These are phyloP conservation scores for Saccharomyces hybrid DNA, from an alignment of 1,139 yeast genomes.

Conservation along the genomic window DNA sequence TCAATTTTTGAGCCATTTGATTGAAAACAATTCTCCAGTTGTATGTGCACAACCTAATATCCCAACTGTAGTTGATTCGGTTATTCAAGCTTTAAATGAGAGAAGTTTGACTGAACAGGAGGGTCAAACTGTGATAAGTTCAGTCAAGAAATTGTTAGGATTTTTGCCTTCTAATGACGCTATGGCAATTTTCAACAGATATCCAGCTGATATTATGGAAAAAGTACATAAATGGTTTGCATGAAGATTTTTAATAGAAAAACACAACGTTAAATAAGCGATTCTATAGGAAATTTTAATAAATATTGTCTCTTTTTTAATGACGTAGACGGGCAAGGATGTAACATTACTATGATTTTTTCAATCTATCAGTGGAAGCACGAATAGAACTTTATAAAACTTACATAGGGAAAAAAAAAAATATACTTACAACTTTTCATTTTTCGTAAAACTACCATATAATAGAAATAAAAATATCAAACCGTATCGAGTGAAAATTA, in stretches of 20 bases:
- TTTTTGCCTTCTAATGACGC: conserved; percentile 55
- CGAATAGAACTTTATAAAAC: neutral
- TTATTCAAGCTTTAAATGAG: conserved; percentile 69
- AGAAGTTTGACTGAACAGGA: conserved; percentile 62
- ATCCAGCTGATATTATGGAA: conserved; percentile 55
- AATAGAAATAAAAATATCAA: neutral
- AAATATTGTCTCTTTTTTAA: neutral
- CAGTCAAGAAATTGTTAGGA: conserved; percentile 45
- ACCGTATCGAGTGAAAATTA: neutral
- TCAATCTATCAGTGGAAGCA: neutral
- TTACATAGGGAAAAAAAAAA: neutral
- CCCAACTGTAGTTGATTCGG: conserved; percentile 62
- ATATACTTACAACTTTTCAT: neutral
- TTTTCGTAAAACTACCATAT: neutral
- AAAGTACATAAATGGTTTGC: conserved; percentile 59
- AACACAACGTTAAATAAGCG: neutral
- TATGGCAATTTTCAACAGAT: conserved; percentile 52
- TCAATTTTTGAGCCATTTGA: conserved; percentile 64
- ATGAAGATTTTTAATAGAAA: conserved; percentile 10
- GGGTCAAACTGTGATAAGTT: conserved; percentile 55
- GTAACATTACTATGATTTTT: neutral
- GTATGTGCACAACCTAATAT: conserved; percentile 43
- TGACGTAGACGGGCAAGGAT: neutral
- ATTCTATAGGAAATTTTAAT: neutral
- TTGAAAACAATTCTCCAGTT: conserved; percentile 60